Conservation (phyloP, 345 rosid genomes). For the Lumnitzera littorea region DNA sequence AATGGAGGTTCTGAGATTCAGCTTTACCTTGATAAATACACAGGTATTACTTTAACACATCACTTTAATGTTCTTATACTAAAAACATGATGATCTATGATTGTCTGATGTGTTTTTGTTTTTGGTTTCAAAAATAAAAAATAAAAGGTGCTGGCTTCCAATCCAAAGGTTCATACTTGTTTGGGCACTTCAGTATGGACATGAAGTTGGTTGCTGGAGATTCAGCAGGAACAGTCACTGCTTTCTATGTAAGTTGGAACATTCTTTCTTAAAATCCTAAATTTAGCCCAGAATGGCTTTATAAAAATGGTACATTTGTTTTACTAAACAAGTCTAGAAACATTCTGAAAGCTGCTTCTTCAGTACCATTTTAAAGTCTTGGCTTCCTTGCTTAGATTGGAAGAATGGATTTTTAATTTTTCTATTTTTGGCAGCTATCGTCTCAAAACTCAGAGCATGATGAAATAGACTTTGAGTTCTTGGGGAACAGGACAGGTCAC, state of each 20-base stretch:
- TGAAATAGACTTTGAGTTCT: conserved; percentile 89
- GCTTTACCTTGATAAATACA: conserved; percentile 68
- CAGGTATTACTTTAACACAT: conserved; percentile 27
- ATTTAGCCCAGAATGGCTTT: not conserved
- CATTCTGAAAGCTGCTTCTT: no score
- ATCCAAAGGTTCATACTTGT: conserved; percentile 73
- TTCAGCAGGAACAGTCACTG: conserved; percentile 85
- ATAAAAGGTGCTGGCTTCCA: conserved; percentile 77
- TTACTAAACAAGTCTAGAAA: no score
- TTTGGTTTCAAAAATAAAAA: not conserved
- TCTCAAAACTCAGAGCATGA: conserved; percentile 81
- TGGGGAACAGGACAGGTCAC: conserved; percentile 78
- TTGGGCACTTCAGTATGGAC: conserved; percentile 83
- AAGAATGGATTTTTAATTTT: not conserved
- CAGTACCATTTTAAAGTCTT: no score
- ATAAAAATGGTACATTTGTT: no score
- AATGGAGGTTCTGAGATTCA: conserved; percentile 66
- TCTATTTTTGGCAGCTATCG: conserved; percentile 41
- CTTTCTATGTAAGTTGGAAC: conserved; percentile 51
- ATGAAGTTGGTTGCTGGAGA: conserved; percentile 75
- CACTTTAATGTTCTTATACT: no score
- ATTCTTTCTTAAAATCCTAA: not conserved
- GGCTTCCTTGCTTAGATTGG: not conserved
- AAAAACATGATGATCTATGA: no score
- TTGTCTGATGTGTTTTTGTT: not conserved